Evolutionary conservation across 345 rosid genomes (phyloP).

Genomic region (Erysimum cheiranthoides): DNA sequence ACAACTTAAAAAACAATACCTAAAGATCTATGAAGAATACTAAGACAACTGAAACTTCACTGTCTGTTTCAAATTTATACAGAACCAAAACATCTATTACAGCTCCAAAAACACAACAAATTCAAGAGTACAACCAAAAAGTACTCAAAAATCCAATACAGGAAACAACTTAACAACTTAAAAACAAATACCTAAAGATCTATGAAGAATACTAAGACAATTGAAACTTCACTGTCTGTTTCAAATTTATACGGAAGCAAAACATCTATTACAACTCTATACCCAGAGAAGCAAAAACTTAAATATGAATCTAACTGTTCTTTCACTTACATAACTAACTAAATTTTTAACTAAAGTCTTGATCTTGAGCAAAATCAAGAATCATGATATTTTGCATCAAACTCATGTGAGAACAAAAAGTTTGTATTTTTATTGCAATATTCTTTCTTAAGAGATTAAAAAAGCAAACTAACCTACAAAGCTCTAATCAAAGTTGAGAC

Average conservation of each 20-base stretch:
- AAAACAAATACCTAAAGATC: background rate
- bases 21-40: too few relatives aligned
- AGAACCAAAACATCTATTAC: too few relatives aligned
- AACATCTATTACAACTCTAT: constrained; percentile 2
- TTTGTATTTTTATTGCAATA: background rate
- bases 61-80: too few relatives aligned
- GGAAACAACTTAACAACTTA: background rate
- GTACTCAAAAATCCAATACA: constrained; percentile 20
- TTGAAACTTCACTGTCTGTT: background rate
- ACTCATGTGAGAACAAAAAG: background rate
- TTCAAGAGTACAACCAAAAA: too few relatives aligned
- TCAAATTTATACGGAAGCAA: background rate
- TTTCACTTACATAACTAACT: background rate
- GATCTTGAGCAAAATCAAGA: constrained; percentile 1
- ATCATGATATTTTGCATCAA: background rate
- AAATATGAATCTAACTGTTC: background rate
- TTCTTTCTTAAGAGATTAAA: background rate
- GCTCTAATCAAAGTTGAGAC: constrained; percentile 6
- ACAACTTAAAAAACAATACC: background rate
- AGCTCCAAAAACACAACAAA: too few relatives aligned
- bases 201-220: background rate
- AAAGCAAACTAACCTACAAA: background rate
- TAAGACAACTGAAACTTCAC: too few relatives aligned
- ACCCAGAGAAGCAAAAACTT: background rate
- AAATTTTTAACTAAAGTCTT: background rate